Percentiles rank a stretch among this genome's conserved stretches.
These are phyloP conservation scores for Ceratobasidium sp. DNA, from an alignment of 1,284 basidiomycete species.

Conservation along the genomic window DNA sequence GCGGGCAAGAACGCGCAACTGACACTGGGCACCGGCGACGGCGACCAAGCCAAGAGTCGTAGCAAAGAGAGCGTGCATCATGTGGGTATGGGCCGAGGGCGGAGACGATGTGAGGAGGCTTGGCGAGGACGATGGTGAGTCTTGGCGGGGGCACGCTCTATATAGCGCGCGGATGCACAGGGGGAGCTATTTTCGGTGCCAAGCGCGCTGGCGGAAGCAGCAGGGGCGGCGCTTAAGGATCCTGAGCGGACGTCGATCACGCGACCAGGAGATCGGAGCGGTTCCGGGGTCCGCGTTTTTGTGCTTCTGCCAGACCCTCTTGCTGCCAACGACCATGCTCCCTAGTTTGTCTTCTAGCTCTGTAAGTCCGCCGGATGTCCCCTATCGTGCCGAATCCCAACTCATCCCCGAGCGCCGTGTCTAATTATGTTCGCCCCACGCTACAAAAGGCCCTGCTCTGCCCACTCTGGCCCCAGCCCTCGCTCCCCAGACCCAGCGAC, in stretches of 20 bases:
- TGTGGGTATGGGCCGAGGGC: slow-evolving; percentile 3
- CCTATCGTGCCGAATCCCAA: neutral
- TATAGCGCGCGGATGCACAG: slow-evolving; percentile 1
- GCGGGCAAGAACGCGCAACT: neutral
- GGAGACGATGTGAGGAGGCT: neutral
- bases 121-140: neutral
- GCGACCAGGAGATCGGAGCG: slow-evolving; percentile 21
- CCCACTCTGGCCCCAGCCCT: neutral
- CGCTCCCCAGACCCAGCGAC: neutral
- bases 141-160: neutral
- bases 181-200: slow-evolving; percentile 4
- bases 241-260: slow-evolving; percentile 38
- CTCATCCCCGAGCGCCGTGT: slow-evolving; percentile 9
- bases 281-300: slow-evolving; percentile 9
- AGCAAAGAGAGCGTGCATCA: slow-evolving; percentile 25
- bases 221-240: neutral
- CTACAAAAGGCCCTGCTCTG: slow-evolving; percentile 6
- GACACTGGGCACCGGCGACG: slow-evolving; percentile 18
- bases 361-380: neutral
- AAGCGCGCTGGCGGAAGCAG: too few relatives aligned
- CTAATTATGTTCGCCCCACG: neutral
- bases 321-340: neutral
- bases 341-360: slow-evolving; percentile 16
- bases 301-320: neutral
- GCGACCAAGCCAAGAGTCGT: slow-evolving; percentile 13